Evolutionary conservation across 306 rosid species (phyloP).

Genomic region (Urtica urens): DNA sequence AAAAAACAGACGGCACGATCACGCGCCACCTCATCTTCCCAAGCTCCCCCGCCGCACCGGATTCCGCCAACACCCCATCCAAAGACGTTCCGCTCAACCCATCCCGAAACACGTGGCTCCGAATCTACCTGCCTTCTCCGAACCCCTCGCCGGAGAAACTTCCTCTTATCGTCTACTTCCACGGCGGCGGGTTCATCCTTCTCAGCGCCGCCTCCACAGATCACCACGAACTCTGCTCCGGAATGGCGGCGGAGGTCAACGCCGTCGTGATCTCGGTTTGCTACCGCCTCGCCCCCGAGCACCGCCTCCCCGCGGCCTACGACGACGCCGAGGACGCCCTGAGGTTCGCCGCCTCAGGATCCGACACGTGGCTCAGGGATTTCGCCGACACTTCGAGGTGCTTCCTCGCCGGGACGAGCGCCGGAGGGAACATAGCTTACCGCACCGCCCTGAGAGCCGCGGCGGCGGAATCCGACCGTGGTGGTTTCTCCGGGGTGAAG

Average conservation of each 20-base stretch:
- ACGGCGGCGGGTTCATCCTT: conserved; percentile 39
- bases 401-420: conserved; percentile 29
- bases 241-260: conserved; percentile 12
- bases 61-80: neutral
- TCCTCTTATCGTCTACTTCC: conserved; percentile 29
- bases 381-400: conserved; percentile 19
- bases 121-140: conserved; percentile 26
- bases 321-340: conserved; percentile 30
- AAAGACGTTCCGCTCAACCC: conserved; percentile 33
- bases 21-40: neutral
- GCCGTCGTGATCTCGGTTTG: conserved; percentile 22
- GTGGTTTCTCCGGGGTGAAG: conserved; percentile 11
- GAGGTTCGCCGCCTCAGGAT: conserved; percentile 17
- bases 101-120: conserved; percentile 30
- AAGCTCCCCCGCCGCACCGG: neutral
- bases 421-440: conserved; percentile 34
- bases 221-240: conserved; percentile 23
- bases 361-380: conserved; percentile 19
- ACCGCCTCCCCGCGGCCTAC: conserved; percentile 31
- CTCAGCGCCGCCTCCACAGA: conserved; percentile 21
- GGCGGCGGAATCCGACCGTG: neutral
- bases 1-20: conserved; percentile 6
- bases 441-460: conserved; percentile 17
- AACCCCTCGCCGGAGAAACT: conserved; percentile 17
- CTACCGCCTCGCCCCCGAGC: conserved; percentile 28